A percentile compares a stretch with the other conserved stretches of the same genome.
Evolutionary conservation across 164 flowering plant genomes (phyloP).

Genomic region (Dillenia suffruticosa): DNA sequence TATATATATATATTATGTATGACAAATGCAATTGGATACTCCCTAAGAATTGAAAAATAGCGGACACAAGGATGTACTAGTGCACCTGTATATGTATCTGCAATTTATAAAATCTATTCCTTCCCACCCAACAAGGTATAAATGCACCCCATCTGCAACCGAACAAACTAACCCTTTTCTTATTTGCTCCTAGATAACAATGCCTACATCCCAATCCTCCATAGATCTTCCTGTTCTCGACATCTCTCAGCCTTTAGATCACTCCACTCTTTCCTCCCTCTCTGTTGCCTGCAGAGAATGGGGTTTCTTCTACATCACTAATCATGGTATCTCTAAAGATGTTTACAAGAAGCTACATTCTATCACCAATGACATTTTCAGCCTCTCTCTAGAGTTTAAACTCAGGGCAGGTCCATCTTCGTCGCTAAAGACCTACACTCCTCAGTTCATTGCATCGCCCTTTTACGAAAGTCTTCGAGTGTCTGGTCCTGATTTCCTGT

Average conservation of each 20-base stretch:
- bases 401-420: slow-evolving; percentile 75
- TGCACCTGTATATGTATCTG: no score
- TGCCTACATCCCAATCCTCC: slow-evolving; percentile 38
- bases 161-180: no score
- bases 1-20: no score
- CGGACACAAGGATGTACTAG: no score
- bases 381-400: slow-evolving; percentile 54
- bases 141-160: no score
- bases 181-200: slow-evolving; percentile 7
- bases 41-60: no score
- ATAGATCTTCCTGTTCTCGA: slow-evolving; percentile 66
- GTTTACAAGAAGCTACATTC: slow-evolving; percentile 32
- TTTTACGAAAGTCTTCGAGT: slow-evolving; percentile 73
- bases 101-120: no score
- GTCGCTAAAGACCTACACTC: slow-evolving; percentile 61
- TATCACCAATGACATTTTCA: slow-evolving; percentile 49
- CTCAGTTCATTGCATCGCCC: slow-evolving; percentile 91
- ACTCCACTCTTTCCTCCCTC: slow-evolving; percentile 52
- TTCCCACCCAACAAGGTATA: no score
- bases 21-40: no score
- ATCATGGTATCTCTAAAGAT: slow-evolving; percentile 69
- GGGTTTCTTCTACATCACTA: slow-evolving; percentile 83
- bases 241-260: slow-evolving; percentile 49
- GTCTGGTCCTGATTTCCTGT: slow-evolving; percentile 72
- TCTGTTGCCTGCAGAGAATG: slow-evolving; percentile 63